Evolutionary conservation across 192 early-diverging fungal species (phyloP).

Genomic region (Thamnidium elegans): DNA sequence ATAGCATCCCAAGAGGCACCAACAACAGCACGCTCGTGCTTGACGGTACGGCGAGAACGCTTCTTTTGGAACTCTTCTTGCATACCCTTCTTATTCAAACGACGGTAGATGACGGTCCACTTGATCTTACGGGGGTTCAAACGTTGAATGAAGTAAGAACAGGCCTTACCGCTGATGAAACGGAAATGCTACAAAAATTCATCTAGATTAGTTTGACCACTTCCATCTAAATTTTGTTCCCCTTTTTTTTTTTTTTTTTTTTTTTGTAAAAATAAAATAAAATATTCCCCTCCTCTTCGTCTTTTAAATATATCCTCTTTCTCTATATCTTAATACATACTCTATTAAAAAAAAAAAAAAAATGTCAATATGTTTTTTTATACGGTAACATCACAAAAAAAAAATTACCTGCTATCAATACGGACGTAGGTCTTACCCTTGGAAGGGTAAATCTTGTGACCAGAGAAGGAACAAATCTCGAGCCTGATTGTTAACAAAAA

Average conservation of each 20-base stretch:
- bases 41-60: conserved; percentile 87
- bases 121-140: conserved; percentile 95
- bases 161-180: conserved; percentile 94
- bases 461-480: conserved; percentile 95
- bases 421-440: conserved; percentile 94
- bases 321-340: conserved; percentile 7
- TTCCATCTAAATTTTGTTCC: no score
- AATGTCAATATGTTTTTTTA: not conserved
- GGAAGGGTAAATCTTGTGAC: conserved; percentile 99
- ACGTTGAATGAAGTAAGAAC: conserved; percentile 94
- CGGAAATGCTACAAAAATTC: conserved; percentile 66
- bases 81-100: conserved; percentile 98
- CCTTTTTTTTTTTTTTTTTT: not conserved
- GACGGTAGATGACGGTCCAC: conserved; percentile 96
- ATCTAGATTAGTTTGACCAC: conserved; percentile 18
- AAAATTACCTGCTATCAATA: conserved; percentile 79
- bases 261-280: not conserved
- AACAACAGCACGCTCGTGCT: conserved; percentile 92
- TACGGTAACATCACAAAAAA: no score
- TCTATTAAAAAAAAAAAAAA: conserved; percentile 7
- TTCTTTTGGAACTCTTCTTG: conserved; percentile 94
- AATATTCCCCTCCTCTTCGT: no score
- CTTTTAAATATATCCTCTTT: not conserved
- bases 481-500: conserved; percentile 48
- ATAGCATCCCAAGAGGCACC: conserved; percentile 94